Evolutionary conservation across 306 rosid genomes (phyloP), one percentile per base, ranked within the genome.

Genomic region (Quillaja saponaria): DNA sequence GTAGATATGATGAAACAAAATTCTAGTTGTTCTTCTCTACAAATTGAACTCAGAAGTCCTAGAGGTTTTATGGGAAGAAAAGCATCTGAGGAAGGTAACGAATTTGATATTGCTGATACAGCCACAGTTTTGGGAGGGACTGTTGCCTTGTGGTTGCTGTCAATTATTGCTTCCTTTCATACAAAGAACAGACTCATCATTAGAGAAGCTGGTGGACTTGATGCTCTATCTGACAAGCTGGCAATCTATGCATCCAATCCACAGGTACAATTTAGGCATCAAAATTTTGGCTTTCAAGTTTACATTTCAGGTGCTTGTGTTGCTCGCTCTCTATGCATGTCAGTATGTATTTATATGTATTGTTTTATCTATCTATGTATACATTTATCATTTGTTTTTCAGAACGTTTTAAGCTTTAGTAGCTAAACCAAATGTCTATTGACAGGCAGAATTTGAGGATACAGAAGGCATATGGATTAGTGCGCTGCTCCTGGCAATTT

Each of bases 151-250:
- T 92, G 96, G 96, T 76, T 92, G 75, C 87, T 92, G 66, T 79
- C 90, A 49, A 56, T 84, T 69, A 77, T 92, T 74, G 86, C 85
- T 74, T 84, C 95, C 62, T 80, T 75, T 59, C 75, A 76, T 74
- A 49, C 25, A 54, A 82, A 78, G 59, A 82, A 80, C 80, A 88
- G 78, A 77, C 61, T 74, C 49, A 47, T 55, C 57, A 66, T 92
- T 55, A 20, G 80, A 83, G 95, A 92, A 76, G 96, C 95, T 52
- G 94, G 94, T 68, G 96, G 94, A 66, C 90, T 88, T 48, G 98
- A 88, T 63, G 85, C 64, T 66, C 89, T 92, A 55, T 82, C 70
- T 52, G 84, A 81, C 68, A 92, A 84, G 85, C 89, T 92, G 68
- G 80, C 55, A 3, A 80, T 71, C 71, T 82, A 77, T 74, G 68